These are phyloP conservation scores for Ustilago lituana DNA, from an alignment of 1,284 basidiomycete species.

Conservation along the genomic window DNA sequence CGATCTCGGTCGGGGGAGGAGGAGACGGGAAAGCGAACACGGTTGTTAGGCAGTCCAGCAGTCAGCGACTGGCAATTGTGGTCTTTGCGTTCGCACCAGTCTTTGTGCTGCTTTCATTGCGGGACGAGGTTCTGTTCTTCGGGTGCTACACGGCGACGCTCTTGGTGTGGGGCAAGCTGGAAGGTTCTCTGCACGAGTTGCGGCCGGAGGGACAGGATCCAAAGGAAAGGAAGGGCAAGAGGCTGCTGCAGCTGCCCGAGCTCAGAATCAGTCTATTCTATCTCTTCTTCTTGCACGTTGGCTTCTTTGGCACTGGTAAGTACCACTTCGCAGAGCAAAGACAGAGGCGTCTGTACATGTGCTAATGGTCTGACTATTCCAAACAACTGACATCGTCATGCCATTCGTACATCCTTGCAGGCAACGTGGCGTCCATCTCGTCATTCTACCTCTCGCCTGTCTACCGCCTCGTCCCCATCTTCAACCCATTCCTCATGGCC, in stretches of 20 bases:
- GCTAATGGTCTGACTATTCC: too few species aligned
- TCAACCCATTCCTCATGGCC: conserved; percentile 85
- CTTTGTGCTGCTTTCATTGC: conserved; percentile 83
- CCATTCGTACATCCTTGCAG: background rate
- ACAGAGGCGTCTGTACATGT: too few species aligned
- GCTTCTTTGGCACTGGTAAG: conserved; percentile 78
- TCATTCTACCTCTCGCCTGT: conserved; percentile 88
- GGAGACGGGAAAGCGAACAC: background rate
- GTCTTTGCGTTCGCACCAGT: conserved; percentile 75
- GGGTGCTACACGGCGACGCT: conserved; percentile 76
- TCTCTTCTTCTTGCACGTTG: conserved; percentile 85
- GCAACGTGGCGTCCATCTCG: conserved; percentile 86
- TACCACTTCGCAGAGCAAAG: too few species aligned
- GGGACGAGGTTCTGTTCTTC: conserved; percentile 84
- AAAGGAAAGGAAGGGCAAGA: conserved; percentile 52
- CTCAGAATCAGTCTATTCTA: conserved; percentile 82
- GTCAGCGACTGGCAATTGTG: conserved; percentile 63
- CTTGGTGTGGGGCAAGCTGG: conserved; percentile 77
- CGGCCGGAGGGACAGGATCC: background rate
- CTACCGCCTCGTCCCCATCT: conserved; percentile 85
- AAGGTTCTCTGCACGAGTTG: conserved; percentile 67
- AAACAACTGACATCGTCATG: too few species aligned
- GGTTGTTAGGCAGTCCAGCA: conserved; percentile 41
- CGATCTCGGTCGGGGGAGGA: conserved; percentile 62
- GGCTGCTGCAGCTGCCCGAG: conserved; percentile 74